Evolutionary conservation across 23 red algal genomes (phyloP).

Genomic region (Gracilaria caudata): DNA sequence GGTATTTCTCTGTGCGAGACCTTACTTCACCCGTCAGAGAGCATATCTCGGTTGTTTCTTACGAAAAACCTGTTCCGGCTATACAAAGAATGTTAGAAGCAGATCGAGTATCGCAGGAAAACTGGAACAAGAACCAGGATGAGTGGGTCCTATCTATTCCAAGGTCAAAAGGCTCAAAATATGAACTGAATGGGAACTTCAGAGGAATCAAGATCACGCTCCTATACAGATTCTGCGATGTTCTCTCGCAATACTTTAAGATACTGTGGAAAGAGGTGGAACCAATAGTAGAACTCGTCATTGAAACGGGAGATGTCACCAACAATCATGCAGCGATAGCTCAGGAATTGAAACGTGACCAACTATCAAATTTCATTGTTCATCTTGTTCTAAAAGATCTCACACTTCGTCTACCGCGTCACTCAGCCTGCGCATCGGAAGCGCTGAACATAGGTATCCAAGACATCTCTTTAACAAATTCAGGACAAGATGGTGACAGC

Average conservation of each 20-base stretch:
- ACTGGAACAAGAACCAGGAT: neutral
- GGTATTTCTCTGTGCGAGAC: slow-evolving; percentile 57
- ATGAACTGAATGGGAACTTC: slow-evolving; percentile 45
- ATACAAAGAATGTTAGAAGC: slow-evolving; percentile 5
- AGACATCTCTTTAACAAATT: slow-evolving; percentile 30
- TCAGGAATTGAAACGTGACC: neutral
- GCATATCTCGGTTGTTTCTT: slow-evolving; percentile 41
- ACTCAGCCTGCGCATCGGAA: slow-evolving; percentile 53
- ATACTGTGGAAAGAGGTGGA: slow-evolving; percentile 38
- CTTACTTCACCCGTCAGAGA: slow-evolving; percentile 61
- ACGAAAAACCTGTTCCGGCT: slow-evolving; percentile 28
- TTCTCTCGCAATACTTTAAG: slow-evolving; percentile 58
- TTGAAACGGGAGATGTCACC: neutral
- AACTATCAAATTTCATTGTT: slow-evolving; percentile 15
- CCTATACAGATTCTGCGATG: slow-evolving; percentile 56
- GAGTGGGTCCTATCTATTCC: slow-evolving; percentile 64
- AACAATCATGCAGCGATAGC: neutral
- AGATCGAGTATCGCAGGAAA: neutral
- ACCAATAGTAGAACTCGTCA: slow-evolving; percentile 36
- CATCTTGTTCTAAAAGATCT: slow-evolving; percentile 36
- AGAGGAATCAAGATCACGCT: slow-evolving; percentile 54
- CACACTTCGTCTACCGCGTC: slow-evolving; percentile 40
- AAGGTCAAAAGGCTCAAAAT: neutral
- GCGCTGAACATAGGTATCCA: slow-evolving; percentile 32
- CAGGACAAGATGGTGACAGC: neutral